Conservation (phyloP, 106 monocot species). For the Amphibolis antarctica region DNA sequence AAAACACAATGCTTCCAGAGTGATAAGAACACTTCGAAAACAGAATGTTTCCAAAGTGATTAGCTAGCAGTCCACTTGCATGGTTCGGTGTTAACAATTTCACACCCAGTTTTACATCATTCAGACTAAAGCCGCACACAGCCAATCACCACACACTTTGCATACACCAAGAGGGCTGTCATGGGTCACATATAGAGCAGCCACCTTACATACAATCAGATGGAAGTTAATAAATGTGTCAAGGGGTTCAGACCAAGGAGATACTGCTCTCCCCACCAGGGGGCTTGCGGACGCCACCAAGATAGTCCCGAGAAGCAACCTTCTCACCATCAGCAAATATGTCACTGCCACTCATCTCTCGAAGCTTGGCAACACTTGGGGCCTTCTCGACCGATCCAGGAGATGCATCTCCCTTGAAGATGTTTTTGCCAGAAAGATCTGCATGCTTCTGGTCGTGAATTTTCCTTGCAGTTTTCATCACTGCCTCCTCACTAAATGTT, state of each 20-base stretch:
- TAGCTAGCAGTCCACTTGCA: neutral
- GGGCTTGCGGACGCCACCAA: constrained; percentile 26
- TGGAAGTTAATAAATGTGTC: neutral
- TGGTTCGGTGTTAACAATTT: neutral
- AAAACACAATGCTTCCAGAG: constrained; percentile 50
- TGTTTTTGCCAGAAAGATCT: constrained; percentile 18
- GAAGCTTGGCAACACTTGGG: constrained; percentile 17
- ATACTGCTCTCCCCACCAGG: constrained; percentile 27
- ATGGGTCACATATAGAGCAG: neutral
- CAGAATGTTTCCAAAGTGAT: neutral
- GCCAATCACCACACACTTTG: neutral
- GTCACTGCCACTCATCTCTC: constrained; percentile 25
- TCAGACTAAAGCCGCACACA: neutral
- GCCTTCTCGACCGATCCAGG: constrained; percentile 16
- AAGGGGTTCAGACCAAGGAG: constrained; percentile 8
- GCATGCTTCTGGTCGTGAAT: constrained; percentile 26
- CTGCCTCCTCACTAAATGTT: constrained; percentile 17
- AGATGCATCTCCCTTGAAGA: constrained; percentile 10
- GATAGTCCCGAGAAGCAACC: constrained; percentile 14
- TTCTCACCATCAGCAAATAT: constrained; percentile 27
- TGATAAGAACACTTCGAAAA: too few species aligned
- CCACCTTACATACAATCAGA: constrained; percentile 4
- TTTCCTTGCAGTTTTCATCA: constrained; percentile 27
- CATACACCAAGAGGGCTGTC: neutral
- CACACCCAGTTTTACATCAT: neutral